Percentiles rank a stretch among this genome's conserved stretches.
Conservation (phyloP, 352 stramenopile species). For the Phytophthora aleatoria region DNA sequence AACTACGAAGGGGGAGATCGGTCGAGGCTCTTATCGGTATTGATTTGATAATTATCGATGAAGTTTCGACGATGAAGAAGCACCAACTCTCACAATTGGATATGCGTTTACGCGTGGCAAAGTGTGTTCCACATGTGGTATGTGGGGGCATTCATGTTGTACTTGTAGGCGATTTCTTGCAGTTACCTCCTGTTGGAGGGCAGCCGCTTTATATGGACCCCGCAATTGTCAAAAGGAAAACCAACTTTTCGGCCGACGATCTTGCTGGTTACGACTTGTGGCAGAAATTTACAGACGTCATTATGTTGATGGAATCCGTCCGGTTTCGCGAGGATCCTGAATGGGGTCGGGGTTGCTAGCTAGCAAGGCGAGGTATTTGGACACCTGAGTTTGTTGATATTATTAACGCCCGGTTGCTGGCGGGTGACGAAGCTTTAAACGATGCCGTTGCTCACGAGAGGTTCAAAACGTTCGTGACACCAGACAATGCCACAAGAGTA, state of each 20-base stretch:
- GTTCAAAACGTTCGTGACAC: background rate
- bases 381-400: constrained; percentile 8
- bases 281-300: background rate
- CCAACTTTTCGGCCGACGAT: background rate
- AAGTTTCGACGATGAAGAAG: constrained; percentile 8
- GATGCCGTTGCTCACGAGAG: no score
- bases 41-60: constrained; percentile 1
- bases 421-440: background rate
- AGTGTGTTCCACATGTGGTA: background rate
- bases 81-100: constrained; percentile 3
- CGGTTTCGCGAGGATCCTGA: constrained; percentile 27
- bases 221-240: no score
- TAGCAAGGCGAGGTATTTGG: constrained; percentile 22
- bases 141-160: constrained; percentile 9
- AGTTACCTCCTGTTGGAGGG: constrained; percentile 6
- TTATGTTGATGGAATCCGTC: constrained; percentile 21
- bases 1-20: background rate
- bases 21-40: background rate
- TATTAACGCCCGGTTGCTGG: background rate
- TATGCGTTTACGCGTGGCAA: background rate
- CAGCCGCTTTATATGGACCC: background rate
- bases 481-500: background rate
- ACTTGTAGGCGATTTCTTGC: constrained; percentile 6
- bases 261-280: constrained; percentile 5
- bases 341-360: constrained; percentile 29